A percentile compares a stretch with the other conserved stretches of the same genome.
These are phyloP conservation scores for Colletotrichum spaethianum DNA, from an alignment of 2,329 filamentous ascomycete species.

Conservation along the genomic window DNA sequence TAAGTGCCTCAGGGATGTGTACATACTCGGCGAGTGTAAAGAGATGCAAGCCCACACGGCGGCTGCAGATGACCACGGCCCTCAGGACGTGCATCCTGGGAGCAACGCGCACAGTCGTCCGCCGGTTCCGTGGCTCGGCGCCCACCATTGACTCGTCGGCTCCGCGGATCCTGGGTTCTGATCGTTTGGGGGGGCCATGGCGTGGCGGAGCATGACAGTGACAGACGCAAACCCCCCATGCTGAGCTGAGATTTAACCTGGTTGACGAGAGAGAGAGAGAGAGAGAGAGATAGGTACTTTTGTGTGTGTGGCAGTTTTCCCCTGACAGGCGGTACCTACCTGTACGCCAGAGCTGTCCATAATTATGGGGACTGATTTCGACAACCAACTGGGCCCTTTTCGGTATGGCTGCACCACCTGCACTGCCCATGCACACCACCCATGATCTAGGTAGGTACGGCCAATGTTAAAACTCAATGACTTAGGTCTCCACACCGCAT, in stretches of 20 bases:
- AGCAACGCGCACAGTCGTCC: background rate
- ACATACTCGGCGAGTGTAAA: background rate
- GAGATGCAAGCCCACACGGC: background rate
- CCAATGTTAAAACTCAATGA: background rate
- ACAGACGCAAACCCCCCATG: conserved; percentile 24
- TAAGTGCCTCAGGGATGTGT: background rate
- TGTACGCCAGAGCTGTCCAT: background rate
- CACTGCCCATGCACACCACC: background rate
- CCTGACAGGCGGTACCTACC: background rate
- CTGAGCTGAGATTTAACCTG: conserved; percentile 1
- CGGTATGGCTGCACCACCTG: background rate
- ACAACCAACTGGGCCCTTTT: background rate
- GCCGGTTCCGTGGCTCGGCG: conserved; percentile 13
- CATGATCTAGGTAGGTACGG: too few species aligned
- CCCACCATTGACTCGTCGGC: conserved; percentile 12
- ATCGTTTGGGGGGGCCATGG: conserved; percentile 17
- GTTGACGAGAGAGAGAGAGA: background rate
- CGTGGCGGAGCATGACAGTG: conserved; percentile 35
- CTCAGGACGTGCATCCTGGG: conserved; percentile 4
- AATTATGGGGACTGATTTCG: background rate
- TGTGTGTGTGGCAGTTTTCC: background rate
- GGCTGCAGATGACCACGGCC: background rate
- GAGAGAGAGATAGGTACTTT: too few species aligned
- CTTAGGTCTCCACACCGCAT: conserved; percentile 2
- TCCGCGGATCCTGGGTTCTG: conserved; percentile 10